These are phyloP conservation scores for Chrysopogon serrulatus DNA, from an alignment of 176 grass and related monocot species.

Conservation along the genomic window DNA sequence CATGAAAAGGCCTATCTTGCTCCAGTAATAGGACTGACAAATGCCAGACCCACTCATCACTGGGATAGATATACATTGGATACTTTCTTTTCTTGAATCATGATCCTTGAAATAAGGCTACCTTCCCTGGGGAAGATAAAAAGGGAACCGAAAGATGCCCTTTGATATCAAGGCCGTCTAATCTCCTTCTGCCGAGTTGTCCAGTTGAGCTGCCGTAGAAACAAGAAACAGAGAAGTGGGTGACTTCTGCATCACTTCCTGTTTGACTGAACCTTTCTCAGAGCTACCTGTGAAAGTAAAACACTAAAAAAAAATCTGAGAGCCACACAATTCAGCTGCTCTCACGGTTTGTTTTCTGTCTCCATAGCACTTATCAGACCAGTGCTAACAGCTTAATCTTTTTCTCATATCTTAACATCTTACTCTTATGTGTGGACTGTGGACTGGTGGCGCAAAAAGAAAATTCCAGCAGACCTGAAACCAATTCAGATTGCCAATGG, in stretches of 20 bases:
- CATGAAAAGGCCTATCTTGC: constrained; percentile 17
- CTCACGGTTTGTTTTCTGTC: constrained; percentile 2
- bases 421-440: background rate
- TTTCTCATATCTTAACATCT: no score
- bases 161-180: background rate
- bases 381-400: background rate
- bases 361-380: background rate
- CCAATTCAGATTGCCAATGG: background rate
- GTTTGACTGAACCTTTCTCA: background rate
- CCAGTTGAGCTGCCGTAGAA: constrained; percentile 2
- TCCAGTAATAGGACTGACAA: constrained; percentile 10
- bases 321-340: constrained; percentile 1
- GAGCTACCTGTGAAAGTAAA: background rate
- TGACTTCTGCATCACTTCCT: background rate
- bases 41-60: constrained; percentile 35
- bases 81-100: constrained; percentile 12
- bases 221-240: background rate
- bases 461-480: constrained; percentile 6
- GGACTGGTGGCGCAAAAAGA: background rate
- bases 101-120: constrained; percentile 28
- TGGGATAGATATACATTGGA: constrained; percentile 9
- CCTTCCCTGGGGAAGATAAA: background rate
- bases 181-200: background rate
- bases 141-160: constrained; percentile 17
- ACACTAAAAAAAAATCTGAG: background rate